Conservation (phyloP, 75 land plant genomes). For the Isoetes taiwanensis region DNA sequence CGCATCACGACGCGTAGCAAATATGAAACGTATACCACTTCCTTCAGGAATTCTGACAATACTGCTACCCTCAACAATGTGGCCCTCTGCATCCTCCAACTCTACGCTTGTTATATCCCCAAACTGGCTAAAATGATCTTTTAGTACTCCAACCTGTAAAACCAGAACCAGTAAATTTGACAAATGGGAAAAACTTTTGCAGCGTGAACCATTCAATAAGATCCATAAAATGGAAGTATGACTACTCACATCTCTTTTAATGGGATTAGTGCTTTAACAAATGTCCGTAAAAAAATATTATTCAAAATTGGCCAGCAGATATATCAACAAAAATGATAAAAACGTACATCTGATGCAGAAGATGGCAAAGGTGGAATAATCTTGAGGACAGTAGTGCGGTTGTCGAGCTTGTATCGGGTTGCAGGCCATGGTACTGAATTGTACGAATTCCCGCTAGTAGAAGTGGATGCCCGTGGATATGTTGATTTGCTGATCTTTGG, state of each 20-base stretch:
- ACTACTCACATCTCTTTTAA: no score
- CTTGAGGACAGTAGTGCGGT: slow-evolving; percentile 64
- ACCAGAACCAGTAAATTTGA: no score
- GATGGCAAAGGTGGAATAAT: slow-evolving; percentile 62
- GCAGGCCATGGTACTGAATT: slow-evolving; percentile 18
- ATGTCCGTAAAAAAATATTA: no score
- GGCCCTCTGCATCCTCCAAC: slow-evolving; percentile 42
- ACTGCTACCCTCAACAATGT: neutral
- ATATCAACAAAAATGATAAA: neutral
- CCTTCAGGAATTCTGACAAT: slow-evolving; percentile 10
- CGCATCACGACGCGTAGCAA: slow-evolving; percentile 48
- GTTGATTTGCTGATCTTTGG: slow-evolving; percentile 25
- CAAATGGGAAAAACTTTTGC: no score
- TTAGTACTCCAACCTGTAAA: slow-evolving; percentile 35
- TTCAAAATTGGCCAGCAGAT: neutral
- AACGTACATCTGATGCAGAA: slow-evolving; percentile 48
- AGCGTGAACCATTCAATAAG: no score
- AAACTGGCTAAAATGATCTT: slow-evolving; percentile 54
- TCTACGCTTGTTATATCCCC: slow-evolving; percentile 60
- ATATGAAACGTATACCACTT: slow-evolving; percentile 28
- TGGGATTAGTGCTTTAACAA: no score
- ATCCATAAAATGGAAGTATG: no score
- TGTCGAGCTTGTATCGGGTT: slow-evolving; percentile 66
- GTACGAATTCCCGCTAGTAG: slow-evolving; percentile 8
- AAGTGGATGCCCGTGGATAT: slow-evolving; percentile 9